Percentiles rank a stretch among this genome's conserved stretches.
Evolutionary conservation across 768 basidiomycete genomes (phyloP).

Genomic region (Kwoniella europaea): DNA sequence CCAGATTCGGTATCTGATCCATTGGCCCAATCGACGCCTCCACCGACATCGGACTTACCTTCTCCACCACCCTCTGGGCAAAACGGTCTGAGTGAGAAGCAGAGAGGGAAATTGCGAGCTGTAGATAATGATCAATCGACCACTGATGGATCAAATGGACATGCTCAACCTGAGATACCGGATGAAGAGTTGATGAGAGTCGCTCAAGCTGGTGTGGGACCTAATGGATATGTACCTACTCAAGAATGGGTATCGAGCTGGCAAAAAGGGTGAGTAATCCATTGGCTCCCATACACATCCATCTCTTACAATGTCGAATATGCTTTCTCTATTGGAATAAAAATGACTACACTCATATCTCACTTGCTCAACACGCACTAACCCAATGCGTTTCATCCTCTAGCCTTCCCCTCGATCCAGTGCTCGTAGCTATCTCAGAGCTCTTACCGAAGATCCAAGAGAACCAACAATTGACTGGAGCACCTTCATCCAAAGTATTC

Average conservation of each 20-base stretch:
- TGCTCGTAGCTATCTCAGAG: slow-evolving; percentile 87
- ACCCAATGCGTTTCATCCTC: slow-evolving; percentile 9
- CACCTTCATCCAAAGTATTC: slow-evolving; percentile 70
- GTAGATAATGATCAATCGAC: slow-evolving; percentile 44
- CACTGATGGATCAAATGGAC: slow-evolving; percentile 15
- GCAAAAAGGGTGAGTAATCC: slow-evolving; percentile 82
- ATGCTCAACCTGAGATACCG: slow-evolving; percentile 58
- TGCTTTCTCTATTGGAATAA: no score
- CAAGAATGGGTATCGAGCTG: slow-evolving; percentile 96
- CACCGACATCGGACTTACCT: slow-evolving; percentile 9
- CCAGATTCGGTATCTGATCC: slow-evolving; percentile 31
- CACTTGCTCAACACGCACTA: not conserved
- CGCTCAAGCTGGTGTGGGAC: slow-evolving; percentile 73
- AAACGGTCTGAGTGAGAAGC: slow-evolving; percentile 74
- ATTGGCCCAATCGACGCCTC: not conserved
- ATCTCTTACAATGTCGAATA: no score
- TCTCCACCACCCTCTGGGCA: slow-evolving; percentile 35
- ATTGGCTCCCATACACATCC: not conserved
- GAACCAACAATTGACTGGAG: slow-evolving; percentile 70
- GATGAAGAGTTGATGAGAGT: slow-evolving; percentile 68
- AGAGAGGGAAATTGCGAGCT: slow-evolving; percentile 86
- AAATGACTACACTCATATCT: no score
- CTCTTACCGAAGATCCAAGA: slow-evolving; percentile 82
- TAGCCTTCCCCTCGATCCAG: slow-evolving; percentile 84
- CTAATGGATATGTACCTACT: slow-evolving; percentile 91